Base-by-base conservation (phyloP, 2,329 filamentous ascomycete genomes). In the Colletotrichum eremochloae region DNA sequence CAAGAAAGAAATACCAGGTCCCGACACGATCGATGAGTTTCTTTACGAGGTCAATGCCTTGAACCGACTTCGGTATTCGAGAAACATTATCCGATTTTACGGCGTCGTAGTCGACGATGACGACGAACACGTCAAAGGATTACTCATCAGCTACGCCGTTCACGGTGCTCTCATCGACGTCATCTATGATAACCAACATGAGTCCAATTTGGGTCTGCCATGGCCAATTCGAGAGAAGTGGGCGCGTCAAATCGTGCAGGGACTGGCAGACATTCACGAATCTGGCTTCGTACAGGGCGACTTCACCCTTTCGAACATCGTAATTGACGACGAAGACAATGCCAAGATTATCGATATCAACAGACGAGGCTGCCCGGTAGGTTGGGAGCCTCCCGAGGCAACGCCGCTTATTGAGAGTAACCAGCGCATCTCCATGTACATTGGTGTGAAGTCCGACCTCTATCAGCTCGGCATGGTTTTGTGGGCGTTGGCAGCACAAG, bases 331-430 rank as follows among this genome's bases (percentile, higher is more conserved):
- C 15, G 83, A 93, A 55, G 92, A 95, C 78, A 89, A 98, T 78
- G 96, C 96, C 11, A 96, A 97, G 78, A 98, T 99, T 76, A 99
- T 99, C 79, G 96, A 99, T 81, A 98, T 99, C 84, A 99, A 99
- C 83, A 89, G 96, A 67, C 89, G 96, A 77, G 96, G 96, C n/a
- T 99, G 96, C 78, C 96, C 96, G 0, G 94, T 98, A 5, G 96
- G 96, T 33, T 99, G 96, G 96, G 96, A 99, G 76, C 95, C 96
- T 3, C 96, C 96, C 5, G 96, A 99, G 82, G 93, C 97, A 68
- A 92, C 92, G 20, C 89, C 90, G 7, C 90, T 98, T 67, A 94
- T 98, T 73, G 92, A 96, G 75, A 95, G 92, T 81, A 94, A 93
- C 70, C 95, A 98, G 81, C 90, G 94, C 40, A 95, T 99, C 65